A percentile compares a stretch with the other conserved stretches of the same genome.
Conservation (phyloP, 768 basidiomycete genomes). For the Cystobasidium tubakii region DNA sequence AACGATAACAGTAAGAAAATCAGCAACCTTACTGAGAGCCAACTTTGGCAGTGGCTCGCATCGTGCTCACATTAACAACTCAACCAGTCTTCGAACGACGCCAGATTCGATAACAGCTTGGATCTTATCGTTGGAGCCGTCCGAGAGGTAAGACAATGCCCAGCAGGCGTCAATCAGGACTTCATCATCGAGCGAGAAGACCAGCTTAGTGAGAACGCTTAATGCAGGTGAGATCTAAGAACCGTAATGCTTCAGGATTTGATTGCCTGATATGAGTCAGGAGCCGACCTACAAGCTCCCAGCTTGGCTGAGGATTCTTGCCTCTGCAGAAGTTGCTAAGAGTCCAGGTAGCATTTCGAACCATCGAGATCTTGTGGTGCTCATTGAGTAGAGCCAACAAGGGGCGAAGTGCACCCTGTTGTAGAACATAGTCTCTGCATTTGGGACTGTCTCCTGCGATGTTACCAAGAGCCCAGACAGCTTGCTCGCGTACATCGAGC, state of each 20-base stretch:
- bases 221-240: slow-evolving; percentile 88
- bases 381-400: slow-evolving; percentile 71
- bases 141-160: slow-evolving; percentile 98
- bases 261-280: background rate
- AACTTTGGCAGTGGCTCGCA: too few relatives aligned
- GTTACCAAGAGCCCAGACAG: slow-evolving; percentile 98
- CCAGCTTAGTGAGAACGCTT: slow-evolving; percentile 92
- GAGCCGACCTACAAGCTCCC: slow-evolving; percentile 71
- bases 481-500: slow-evolving; percentile 95
- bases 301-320: slow-evolving; percentile 94
- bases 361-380: slow-evolving; percentile 98
- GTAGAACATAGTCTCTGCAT: slow-evolving; percentile 93
- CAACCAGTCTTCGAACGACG: slow-evolving; percentile 92
- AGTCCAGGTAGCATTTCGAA: slow-evolving; percentile 92
- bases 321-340: slow-evolving; percentile 98
- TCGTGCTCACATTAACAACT: slow-evolving; percentile 70
- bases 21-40: too few relatives aligned
- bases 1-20: background rate
- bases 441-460: slow-evolving; percentile 97
- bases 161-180: slow-evolving; percentile 99
- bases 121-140: slow-evolving; percentile 98
- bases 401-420: slow-evolving; percentile 87
- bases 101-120: slow-evolving; percentile 99
- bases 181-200: slow-evolving; percentile 98
- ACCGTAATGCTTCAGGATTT: slow-evolving; percentile 30